Evolutionary conservation across 495 filamentous ascomycete genomes (phyloP).

Genomic region (Halenospora varia): DNA sequence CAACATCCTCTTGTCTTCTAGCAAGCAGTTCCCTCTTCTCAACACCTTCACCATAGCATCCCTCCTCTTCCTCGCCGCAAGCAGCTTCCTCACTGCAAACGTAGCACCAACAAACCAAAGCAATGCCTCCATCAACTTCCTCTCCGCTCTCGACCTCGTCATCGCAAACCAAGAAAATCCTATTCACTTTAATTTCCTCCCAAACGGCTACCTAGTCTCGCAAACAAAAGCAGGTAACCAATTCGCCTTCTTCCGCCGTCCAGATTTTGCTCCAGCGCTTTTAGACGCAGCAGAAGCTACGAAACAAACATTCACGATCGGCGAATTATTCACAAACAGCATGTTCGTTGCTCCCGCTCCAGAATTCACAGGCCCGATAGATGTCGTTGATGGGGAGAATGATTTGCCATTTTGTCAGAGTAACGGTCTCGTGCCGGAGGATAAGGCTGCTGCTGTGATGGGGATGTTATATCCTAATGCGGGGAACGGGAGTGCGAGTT

Average conservation of each 20-base stretch:
- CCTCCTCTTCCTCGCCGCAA: too few species aligned
- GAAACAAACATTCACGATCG: constrained; percentile 27
- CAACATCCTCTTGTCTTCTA: too few species aligned
- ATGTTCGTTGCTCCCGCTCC: constrained; percentile 6
- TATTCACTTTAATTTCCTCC: constrained; percentile 9
- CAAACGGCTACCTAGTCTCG: not conserved
- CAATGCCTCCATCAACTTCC: too few species aligned
- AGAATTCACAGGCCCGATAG: constrained; percentile 27
- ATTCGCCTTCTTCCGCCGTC: constrained; percentile 7
- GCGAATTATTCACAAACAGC: constrained; percentile 20
- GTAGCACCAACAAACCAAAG: too few species aligned
- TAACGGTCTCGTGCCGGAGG: constrained; percentile 19
- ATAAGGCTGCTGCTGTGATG: constrained; percentile 11
- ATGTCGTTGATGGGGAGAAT: constrained; percentile 28
- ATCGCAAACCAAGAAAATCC: constrained; percentile 22
- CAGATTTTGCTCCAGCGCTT: not conserved
- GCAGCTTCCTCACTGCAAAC: too few species aligned
- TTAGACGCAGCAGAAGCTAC: constrained; percentile 9
- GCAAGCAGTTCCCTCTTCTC: too few species aligned
- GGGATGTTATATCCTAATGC: constrained; percentile 14
- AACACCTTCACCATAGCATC: too few species aligned
- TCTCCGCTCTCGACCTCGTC: constrained; percentile 19
- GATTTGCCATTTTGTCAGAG: constrained; percentile 29
- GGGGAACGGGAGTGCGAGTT: constrained; percentile 11
- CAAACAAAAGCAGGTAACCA: not conserved